Evolutionary conservation across 164 flowering plant species (phyloP).

Genomic region (Cinnamomum micranthum): DNA sequence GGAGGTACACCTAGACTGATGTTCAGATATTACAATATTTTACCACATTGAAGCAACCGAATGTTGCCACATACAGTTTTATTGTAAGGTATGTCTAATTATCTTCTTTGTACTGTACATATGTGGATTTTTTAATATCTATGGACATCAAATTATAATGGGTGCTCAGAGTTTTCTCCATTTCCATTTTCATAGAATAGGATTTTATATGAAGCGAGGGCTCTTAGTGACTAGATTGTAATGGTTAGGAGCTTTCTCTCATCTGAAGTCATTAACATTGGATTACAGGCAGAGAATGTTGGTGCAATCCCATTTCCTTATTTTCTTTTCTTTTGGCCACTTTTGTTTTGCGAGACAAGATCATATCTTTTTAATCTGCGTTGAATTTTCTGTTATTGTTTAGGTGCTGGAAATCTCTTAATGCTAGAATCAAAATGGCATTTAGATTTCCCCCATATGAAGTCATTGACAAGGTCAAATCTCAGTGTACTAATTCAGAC

Average conservation of each 20-base stretch:
- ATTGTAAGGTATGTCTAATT: constrained; percentile 26
- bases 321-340: too few species aligned
- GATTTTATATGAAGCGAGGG: not conserved
- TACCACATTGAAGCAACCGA: constrained; percentile 9
- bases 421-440: too few species aligned
- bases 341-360: too few species aligned
- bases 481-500: too few species aligned
- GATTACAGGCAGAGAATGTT: too few species aligned
- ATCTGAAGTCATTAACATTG: not conserved
- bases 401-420: too few species aligned
- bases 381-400: too few species aligned
- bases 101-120: constrained; percentile 24
- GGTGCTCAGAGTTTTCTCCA: not conserved
- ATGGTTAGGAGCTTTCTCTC: not conserved
- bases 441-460: too few species aligned
- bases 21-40: constrained; percentile 24
- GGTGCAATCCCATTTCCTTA: too few species aligned
- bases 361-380: too few species aligned
- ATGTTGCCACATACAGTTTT: constrained; percentile 12
- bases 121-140: constrained; percentile 1
- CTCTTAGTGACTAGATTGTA: not conserved
- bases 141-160: not conserved
- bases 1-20: constrained; percentile 14
- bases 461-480: too few species aligned
- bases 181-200: not conserved